phyloP scores from a whole-genome alignment of 2,329 filamentous ascomycete genomes.

The Aspergillus sp. region DNA sequence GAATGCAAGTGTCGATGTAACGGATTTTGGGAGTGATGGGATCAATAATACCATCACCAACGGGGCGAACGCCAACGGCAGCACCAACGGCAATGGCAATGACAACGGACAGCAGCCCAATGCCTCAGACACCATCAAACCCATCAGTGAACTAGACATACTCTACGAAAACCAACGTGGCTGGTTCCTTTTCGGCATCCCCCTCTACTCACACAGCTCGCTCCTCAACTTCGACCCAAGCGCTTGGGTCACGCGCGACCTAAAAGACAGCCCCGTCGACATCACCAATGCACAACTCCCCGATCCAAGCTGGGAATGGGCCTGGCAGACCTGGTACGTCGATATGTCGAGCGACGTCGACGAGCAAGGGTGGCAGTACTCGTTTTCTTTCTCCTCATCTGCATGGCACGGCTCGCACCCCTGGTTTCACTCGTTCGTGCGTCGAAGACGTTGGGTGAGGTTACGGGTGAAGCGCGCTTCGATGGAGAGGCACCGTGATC shows the following conservation, averaged over 20 bases:
- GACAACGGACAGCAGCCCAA: neutral
- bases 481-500: slow-evolving; percentile 15
- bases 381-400: slow-evolving; percentile 73
- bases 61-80: neutral
- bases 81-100: neutral
- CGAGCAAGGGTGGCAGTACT: slow-evolving; percentile 93
- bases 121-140: slow-evolving; percentile 11
- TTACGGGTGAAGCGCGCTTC: slow-evolving; percentile 61
- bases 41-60: neutral
- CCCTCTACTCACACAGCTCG: slow-evolving; percentile 81
- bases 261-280: slow-evolving; percentile 55
- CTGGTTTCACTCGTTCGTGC: slow-evolving; percentile 95
- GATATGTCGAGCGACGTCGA: slow-evolving; percentile 78
- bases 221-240: slow-evolving; percentile 79
- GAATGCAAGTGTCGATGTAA: neutral
- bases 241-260: slow-evolving; percentile 69
- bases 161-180: slow-evolving; percentile 95
- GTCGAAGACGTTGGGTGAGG: slow-evolving; percentile 79
- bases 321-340: slow-evolving; percentile 64
- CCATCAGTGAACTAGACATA: slow-evolving; percentile 62
- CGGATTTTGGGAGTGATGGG: neutral
- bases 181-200: slow-evolving; percentile 77
- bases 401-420: slow-evolving; percentile 81
- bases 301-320: slow-evolving; percentile 94
- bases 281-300: slow-evolving; percentile 87